Percentiles rank a stretch among this genome's conserved stretches.
phyloP scores from a whole-genome alignment of 2,329 filamentous ascomycete genomes.

The Calonectria hongkongensis region DNA sequence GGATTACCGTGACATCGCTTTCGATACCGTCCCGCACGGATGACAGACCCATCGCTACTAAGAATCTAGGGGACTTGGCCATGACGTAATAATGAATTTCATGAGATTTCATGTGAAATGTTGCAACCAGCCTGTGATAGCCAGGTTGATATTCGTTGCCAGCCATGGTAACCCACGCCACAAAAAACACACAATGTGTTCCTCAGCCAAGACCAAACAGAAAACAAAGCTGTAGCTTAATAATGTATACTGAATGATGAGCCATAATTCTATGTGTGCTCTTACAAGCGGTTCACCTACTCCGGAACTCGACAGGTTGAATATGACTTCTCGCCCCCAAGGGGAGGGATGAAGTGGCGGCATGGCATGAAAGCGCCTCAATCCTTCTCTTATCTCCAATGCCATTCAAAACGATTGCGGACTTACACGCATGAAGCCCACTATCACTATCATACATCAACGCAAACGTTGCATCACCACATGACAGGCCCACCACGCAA shows the following conservation, averaged over 20 bases:
- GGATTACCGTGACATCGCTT: conserved; percentile 19
- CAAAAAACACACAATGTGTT: not conserved
- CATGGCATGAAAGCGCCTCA: not conserved
- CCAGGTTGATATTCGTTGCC: not conserved
- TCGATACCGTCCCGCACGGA: conserved; percentile 16
- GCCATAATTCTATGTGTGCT: not conserved
- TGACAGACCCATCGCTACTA: not conserved
- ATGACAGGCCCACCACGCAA: conserved; percentile 30
- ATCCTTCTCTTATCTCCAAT: not conserved
- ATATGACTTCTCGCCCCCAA: not conserved
- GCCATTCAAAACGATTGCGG: not conserved
- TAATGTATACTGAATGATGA: too few species aligned
- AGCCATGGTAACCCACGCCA: not conserved
- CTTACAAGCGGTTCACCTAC: not conserved
- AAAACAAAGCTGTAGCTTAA: too few species aligned
- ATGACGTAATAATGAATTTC: conserved; percentile 6
- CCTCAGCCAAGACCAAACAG: too few species aligned
- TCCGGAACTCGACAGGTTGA: not conserved
- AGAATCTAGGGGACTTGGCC: not conserved
- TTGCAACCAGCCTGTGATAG: not conserved
- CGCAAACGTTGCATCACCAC: conserved; percentile 27
- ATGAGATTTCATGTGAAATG: conserved; percentile 6
- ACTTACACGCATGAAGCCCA: conserved; percentile 4
- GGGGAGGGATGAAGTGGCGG: not conserved
- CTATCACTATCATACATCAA: not conserved